Evolutionary conservation across 2,329 filamentous ascomycete species (phyloP).

Genomic region (Colletotrichum simmondsii): DNA sequence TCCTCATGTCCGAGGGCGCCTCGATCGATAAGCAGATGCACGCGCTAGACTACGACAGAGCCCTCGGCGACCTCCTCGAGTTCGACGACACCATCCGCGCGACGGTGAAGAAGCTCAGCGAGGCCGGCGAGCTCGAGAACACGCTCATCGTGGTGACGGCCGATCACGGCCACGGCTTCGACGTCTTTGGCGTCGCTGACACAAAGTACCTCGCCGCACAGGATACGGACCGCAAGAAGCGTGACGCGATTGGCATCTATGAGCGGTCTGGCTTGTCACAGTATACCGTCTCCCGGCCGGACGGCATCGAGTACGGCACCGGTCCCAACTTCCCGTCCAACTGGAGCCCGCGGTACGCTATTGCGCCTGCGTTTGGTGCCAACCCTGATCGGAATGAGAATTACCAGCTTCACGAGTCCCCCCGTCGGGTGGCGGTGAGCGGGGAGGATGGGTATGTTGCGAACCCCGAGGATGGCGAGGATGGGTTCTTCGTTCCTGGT

Average conservation of each 20-base stretch:
- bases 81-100: constrained; percentile 85
- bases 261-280: constrained; percentile 78
- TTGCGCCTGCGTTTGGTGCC: constrained; percentile 78
- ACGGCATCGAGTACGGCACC: constrained; percentile 75
- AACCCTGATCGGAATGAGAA: constrained; percentile 83
- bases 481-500: constrained; percentile 80
- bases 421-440: constrained; percentile 66
- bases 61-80: constrained; percentile 85
- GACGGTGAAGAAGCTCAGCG: constrained; percentile 75
- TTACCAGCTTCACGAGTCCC: constrained; percentile 75
- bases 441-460: constrained; percentile 68
- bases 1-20: constrained; percentile 88
- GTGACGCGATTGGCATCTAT: constrained; percentile 80
- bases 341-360: constrained; percentile 88
- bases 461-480: constrained; percentile 73
- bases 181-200: constrained; percentile 85
- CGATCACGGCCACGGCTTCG: constrained; percentile 92
- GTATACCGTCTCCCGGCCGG: constrained; percentile 70
- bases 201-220: constrained; percentile 79
- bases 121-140: constrained; percentile 74
- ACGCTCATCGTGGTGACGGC: constrained; percentile 85
- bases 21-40: constrained; percentile 95
- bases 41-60: constrained; percentile 83
- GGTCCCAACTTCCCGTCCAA: constrained; percentile 82
- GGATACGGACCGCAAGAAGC: constrained; percentile 75